Percentiles rank a stretch among this genome's conserved stretches.
Evolutionary conservation across 169 alveolate genomes (phyloP).

Genomic region (Babesia sp.): DNA sequence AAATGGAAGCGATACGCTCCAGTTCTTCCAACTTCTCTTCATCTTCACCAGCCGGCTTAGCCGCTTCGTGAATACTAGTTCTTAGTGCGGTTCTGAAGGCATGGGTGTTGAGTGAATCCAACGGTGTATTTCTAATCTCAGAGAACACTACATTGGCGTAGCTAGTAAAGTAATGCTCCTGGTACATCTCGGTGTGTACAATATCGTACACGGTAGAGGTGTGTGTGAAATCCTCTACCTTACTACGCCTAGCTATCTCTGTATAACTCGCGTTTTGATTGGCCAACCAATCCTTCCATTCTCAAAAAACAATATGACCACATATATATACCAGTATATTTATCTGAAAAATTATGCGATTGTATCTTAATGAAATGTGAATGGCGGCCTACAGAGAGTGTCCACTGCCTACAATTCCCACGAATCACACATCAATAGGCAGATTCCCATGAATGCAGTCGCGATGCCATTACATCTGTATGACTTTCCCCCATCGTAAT

Average conservation of each 20-base stretch:
- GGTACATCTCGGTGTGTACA: conserved; percentile 10
- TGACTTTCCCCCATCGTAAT: too few species aligned
- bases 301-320: neutral
- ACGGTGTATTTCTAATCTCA: conserved; percentile 57
- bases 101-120: conserved; percentile 49
- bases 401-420: too few species aligned
- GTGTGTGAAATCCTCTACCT: neutral
- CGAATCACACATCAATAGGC: too few species aligned
- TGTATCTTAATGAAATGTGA: neutral
- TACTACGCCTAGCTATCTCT: neutral
- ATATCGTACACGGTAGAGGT: neutral
- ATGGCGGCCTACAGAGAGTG: neutral
- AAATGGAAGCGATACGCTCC: conserved; percentile 14
- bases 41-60: neutral
- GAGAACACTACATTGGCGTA: conserved; percentile 45
- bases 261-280: neutral
- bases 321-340: neutral
- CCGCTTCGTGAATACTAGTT: neutral
- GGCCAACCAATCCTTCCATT: neutral
- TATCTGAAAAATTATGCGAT: neutral
- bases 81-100: conserved; percentile 18
- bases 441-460: too few species aligned
- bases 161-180: conserved; percentile 1
- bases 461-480: too few species aligned
- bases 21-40: neutral